Percentiles rank a stretch among this genome's conserved stretches.
These are phyloP conservation scores for Anacardium occidentale DNA, from an alignment of 345 rosid species.

Conservation along the genomic window DNA sequence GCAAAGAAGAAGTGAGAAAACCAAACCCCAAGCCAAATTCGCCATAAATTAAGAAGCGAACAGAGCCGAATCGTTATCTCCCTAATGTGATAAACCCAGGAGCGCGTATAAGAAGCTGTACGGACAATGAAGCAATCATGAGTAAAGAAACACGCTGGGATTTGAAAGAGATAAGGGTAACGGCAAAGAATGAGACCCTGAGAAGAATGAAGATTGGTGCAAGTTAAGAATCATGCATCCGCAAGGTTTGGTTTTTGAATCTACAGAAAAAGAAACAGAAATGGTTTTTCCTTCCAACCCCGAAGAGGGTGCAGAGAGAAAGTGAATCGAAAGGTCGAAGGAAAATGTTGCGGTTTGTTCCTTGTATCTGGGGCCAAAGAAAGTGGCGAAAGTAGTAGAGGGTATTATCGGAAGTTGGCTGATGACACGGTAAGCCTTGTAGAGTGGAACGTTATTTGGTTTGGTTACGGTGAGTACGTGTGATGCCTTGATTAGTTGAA, in stretches of 20 bases:
- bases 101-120: constrained; percentile 11
- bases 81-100: constrained; percentile 33
- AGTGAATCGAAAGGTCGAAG: background rate
- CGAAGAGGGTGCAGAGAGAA: background rate
- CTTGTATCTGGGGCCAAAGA: background rate
- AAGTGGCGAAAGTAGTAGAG: background rate
- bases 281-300: background rate
- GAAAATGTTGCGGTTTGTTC: background rate
- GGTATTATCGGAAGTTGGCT: background rate
- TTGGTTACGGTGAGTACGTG: background rate
- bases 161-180: constrained; percentile 20
- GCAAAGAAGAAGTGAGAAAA: constrained; percentile 37
- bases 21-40: constrained; percentile 37
- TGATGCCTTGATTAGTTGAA: background rate
- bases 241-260: constrained; percentile 32
- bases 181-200: constrained; percentile 40
- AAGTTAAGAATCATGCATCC: constrained; percentile 55
- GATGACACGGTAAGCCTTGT: background rate
- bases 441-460: background rate
- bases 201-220: constrained; percentile 33
- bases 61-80: constrained; percentile 20
- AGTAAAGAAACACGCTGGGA: constrained; percentile 14
- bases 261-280: constrained; percentile 30
- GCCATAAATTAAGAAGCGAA: constrained; percentile 41
- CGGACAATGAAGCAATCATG: constrained; percentile 21